These are phyloP conservation scores for Jackrogersella multiformis DNA, from an alignment of 495 filamentous ascomycete species.

Conservation along the genomic window DNA sequence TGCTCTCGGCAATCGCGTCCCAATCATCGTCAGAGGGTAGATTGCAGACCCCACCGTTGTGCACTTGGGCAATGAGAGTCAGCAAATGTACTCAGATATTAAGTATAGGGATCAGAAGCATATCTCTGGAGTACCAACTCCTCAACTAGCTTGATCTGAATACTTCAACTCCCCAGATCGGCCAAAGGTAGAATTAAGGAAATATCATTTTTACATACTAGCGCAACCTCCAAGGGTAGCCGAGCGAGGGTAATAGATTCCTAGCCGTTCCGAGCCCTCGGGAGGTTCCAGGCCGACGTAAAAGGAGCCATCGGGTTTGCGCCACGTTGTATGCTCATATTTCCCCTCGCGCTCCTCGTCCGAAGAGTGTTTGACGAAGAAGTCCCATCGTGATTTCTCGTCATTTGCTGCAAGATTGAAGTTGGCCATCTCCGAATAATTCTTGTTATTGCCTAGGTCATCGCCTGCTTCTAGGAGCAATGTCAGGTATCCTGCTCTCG, in stretches of 20 bases:
- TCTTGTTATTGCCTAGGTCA: constrained; percentile 64
- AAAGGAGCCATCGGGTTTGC: constrained; percentile 55
- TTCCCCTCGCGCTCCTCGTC: constrained; percentile 53
- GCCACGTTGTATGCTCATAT: constrained; percentile 57
- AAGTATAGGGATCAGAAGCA: background rate
- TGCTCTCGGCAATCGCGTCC: constrained; percentile 55
- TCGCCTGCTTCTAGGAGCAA: constrained; percentile 72
- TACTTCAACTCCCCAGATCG: background rate
- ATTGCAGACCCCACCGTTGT: constrained; percentile 56
- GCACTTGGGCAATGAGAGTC: constrained; percentile 37
- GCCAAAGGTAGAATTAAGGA: background rate
- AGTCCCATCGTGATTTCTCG: constrained; percentile 60
- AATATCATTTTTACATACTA: constrained; percentile 28
- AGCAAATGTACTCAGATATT: background rate
- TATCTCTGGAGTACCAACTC: background rate
- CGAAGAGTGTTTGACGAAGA: constrained; percentile 61
- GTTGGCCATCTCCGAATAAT: constrained; percentile 51
- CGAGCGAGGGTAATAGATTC: constrained; percentile 59
- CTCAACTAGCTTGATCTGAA: background rate
- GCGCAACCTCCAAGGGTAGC: constrained; percentile 59
- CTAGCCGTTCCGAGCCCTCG: constrained; percentile 52
- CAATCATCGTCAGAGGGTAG: constrained; percentile 58
- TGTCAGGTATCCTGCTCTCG: constrained; percentile 66
- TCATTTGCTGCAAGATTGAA: constrained; percentile 59
- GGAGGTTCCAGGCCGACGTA: constrained; percentile 59